phyloP scores from a whole-genome alignment of 2,329 filamentous ascomycete genomes.

The Rhinocladiella similis region DNA sequence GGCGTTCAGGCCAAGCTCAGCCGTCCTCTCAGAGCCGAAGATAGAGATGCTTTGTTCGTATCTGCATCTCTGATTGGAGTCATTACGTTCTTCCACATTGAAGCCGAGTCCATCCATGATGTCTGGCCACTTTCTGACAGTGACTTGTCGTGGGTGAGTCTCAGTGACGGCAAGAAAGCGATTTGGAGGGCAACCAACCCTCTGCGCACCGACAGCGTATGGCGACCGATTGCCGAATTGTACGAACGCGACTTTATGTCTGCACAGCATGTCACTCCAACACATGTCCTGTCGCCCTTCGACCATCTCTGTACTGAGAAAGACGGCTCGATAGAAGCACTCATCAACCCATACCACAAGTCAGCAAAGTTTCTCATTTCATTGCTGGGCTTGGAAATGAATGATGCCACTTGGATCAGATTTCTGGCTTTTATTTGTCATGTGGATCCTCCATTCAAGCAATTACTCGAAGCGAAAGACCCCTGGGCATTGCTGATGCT shows the following conservation, averaged over 20 bases:
- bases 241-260: neutral
- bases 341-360: slow-evolving; percentile 38
- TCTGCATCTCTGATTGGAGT: slow-evolving; percentile 43
- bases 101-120: slow-evolving; percentile 43
- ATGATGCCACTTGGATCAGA: slow-evolving; percentile 43
- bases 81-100: slow-evolving; percentile 42
- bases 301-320: slow-evolving; percentile 18
- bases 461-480: slow-evolving; percentile 53
- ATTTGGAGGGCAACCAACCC: slow-evolving; percentile 56
- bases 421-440: slow-evolving; percentile 52
- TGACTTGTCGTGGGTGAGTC: slow-evolving; percentile 60
- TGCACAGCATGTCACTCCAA: neutral
- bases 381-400: slow-evolving; percentile 37
- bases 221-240: slow-evolving; percentile 1
- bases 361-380: slow-evolving; percentile 37
- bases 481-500: slow-evolving; percentile 55
- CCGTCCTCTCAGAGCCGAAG: slow-evolving; percentile 7
- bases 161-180: slow-evolving; percentile 57
- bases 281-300: slow-evolving; percentile 8
- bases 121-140: slow-evolving; percentile 58
- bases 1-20: slow-evolving; percentile 15
- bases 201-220: slow-evolving; percentile 46
- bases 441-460: slow-evolving; percentile 46
- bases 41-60: slow-evolving; percentile 19
- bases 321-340: neutral